phyloP scores from a whole-genome alignment of 73 alveolate genomes.

The Symbiodinium pilosum region DNA sequence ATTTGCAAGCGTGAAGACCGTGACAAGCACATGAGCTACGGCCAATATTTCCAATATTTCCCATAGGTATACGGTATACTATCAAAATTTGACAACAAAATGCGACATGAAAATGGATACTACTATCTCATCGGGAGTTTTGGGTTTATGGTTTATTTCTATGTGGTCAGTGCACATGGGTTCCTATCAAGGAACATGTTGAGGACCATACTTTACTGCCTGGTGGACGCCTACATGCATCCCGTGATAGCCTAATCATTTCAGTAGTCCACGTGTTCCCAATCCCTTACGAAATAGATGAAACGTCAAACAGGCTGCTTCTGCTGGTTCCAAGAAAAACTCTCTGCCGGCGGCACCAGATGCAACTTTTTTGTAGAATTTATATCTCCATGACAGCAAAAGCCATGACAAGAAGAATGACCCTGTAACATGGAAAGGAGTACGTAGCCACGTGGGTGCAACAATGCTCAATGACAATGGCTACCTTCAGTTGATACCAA shows the following conservation, averaged over 20 bases:
- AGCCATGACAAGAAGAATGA: neutral
- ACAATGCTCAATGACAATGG: no score
- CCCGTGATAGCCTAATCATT: neutral
- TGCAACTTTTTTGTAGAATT: neutral
- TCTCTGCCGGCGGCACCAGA: neutral
- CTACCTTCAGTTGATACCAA: no score
- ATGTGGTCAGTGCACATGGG: neutral
- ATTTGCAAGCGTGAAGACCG: no score
- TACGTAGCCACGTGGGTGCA: neutral
- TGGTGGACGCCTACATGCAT: no score
- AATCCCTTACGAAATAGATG: neutral
- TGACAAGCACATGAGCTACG: no score
- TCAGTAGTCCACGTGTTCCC: neutral
- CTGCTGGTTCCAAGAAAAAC: neutral
- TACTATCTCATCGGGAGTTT: neutral
- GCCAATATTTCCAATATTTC: no score
- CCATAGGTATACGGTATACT: neutral
- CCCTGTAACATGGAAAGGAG: neutral
- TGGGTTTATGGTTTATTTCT: neutral
- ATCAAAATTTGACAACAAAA: neutral
- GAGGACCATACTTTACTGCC: no score
- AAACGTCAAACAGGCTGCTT: neutral
- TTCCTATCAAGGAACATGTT: no score
- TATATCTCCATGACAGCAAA: neutral
- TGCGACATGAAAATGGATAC: neutral